Evolutionary conservation across 805 yeast species (phyloP), one percentile per base, ranked within the genome.

Genomic region (Candida loeiensis): DNA sequence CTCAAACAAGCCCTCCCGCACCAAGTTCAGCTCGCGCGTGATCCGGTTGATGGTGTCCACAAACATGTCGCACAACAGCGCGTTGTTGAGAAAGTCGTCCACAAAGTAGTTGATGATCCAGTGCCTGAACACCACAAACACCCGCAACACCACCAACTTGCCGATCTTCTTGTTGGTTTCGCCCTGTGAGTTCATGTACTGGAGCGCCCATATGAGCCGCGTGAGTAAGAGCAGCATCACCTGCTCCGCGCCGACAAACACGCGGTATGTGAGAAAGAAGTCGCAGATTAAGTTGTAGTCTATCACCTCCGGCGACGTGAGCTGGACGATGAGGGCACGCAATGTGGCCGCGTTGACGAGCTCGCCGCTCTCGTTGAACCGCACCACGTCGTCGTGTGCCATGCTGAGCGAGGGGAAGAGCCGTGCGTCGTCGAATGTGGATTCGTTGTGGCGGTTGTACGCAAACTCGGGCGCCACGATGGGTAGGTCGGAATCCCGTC

Each of bases 21-120:
- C 37, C 40, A 69, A 51, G 20, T 54, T 50, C n/a, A 70, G 64
- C 30, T 56, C 53, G 19, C 39, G 40, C 13, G 63, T 54, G 25
- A 67, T 49, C 24, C 83, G 60, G 39, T 72, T 67, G 15, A 63
- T 50, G 35, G 76, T 69, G 12, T 74, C 61, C 18, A 82, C 65
- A 56, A 90, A 67, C 14, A 43, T 26, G 37, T 69, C 69, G 45
- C 74, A 64, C 24, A 69, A 48, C 21, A 46, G 40, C 4, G 41
- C 40, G 46, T 67, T 59, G 12, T 55, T 37, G 36, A 59, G 62
- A 45, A 69, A 93, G 59, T 93, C 98, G 55, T 86, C 91, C 30
- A 79, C 73, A 53, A 88, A 93, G 58, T 86, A 90, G 59, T 90
- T 91, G 44, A 86, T 62, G 14, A 91, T 59, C 95, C 98, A 91